Base-by-base conservation (phyloP, 176 grass and related monocot genomes). In the Saccharum spontaneum region DNA sequence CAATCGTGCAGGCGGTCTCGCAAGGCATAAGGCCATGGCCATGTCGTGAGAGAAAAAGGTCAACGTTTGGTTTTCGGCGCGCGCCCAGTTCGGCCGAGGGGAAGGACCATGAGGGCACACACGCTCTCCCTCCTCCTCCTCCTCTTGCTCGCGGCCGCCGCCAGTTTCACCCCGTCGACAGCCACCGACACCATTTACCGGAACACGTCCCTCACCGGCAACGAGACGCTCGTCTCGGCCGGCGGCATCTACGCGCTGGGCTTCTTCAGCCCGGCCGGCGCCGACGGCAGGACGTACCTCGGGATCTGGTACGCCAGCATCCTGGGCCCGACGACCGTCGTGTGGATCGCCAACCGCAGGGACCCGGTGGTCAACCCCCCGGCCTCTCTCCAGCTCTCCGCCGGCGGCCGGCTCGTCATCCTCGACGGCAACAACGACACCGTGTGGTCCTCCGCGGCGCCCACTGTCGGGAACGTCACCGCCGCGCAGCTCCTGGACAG, bases 271-370 rank as follows among this genome's bases (percentile, higher is more conserved):
- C 87, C 69, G 49, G 14, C 69, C 50, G 79, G 80, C 68, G 76
- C 28, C 2, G 22, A 44, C 3, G 22, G 80, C 59, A 30, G 75
- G 36, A 76, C 77, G 65, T 86, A 86, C 72, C 88, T 90, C 24
- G 79, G 79, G 28, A 90, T 90, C 20, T 86, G 84, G 88, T 90
- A 86, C 67, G 79, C 67, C 48, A 67, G 14, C 45, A 23, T 90
- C 74, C 74, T 84, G 0, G 57, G 15, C 15, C 28, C 31, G 11
- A 81, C 18, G 12, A 86, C 88, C 73, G 57, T 90, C 11, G 88
- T 86, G 22, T 90, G 88, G 88, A 84, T 90, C 18, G 91, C 91
- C 86, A 93, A 90, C 73, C 86, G 91, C 13, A 69, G 64, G 73
- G 8, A 36, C 48, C 91, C 91, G 0, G 24, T 93, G 18, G 0